Evolutionary conservation across 2,329 filamentous ascomycete species (phyloP).

Genomic region (Seiridium cupressi): DNA sequence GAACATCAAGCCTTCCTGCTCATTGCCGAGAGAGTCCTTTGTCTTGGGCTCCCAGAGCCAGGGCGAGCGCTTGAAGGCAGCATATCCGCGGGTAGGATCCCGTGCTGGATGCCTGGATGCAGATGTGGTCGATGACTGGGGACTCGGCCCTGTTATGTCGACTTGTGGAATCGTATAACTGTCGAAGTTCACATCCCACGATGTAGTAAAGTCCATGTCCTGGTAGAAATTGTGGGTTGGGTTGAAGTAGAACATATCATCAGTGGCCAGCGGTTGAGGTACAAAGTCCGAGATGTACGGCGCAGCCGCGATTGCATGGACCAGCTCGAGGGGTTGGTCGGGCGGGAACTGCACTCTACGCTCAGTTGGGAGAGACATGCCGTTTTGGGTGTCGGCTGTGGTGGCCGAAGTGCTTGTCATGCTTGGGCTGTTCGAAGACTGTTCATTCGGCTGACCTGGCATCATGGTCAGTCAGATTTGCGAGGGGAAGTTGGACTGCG

Average conservation of each 20-base stretch:
- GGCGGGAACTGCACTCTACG: neutral
- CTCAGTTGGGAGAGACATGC: neutral
- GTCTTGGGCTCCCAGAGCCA: slow-evolving; percentile 32
- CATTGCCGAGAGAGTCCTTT: slow-evolving; percentile 22
- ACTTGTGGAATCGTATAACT: slow-evolving; percentile 24
- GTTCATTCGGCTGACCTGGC: neutral
- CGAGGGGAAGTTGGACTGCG: neutral
- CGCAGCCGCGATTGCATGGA: neutral
- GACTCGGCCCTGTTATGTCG: slow-evolving; percentile 23
- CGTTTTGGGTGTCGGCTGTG: neutral
- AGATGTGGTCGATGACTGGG: slow-evolving; percentile 22
- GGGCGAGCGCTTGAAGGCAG: slow-evolving; percentile 30
- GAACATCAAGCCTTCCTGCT: slow-evolving; percentile 19
- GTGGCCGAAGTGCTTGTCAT: neutral
- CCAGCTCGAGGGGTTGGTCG: neutral
- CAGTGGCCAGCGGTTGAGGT: neutral
- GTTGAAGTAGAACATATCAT: slow-evolving; percentile 24
- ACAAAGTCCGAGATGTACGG: slow-evolving; percentile 4
- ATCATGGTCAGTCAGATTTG: neutral
- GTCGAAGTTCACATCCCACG: slow-evolving; percentile 30
- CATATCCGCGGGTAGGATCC: slow-evolving; percentile 26
- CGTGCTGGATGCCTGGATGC: slow-evolving; percentile 16
- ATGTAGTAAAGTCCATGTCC: slow-evolving; percentile 29
- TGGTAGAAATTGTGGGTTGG: slow-evolving; percentile 25
- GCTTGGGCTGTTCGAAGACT: neutral